Base-by-base conservation (phyloP, 805 yeast species). In the Lachancea sp. region DNA sequence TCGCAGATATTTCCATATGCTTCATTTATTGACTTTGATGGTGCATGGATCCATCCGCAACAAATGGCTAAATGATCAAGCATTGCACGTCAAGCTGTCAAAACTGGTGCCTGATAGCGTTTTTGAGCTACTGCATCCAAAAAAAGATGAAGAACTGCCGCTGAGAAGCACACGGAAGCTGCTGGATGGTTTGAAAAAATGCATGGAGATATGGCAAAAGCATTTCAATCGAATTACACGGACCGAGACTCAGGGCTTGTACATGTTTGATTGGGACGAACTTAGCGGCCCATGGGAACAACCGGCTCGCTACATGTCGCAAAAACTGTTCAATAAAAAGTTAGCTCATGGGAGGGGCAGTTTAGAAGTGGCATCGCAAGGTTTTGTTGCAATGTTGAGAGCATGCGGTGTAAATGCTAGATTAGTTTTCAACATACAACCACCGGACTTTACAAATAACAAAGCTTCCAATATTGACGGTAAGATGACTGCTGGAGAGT, bases 301-400 rank as follows among this genome's bases (percentile, higher is more conserved):
- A 36, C 43, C 44, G 4, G 19, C 33, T 19, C 34, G 60, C 38
- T 46, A 55, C 57, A 60, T 32, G 47, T 62, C 69, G 0, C 63
- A 70, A 27, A 56, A 57, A 2, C 66, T 67, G 37, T 86, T 85
- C 55, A 56, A 60, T 6, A 62, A 63, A 17, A 57, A 68, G 15
- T 59, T 85, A 0, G 44, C 59, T 2, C 58, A 67, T 13, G 75
- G 76, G 20, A 61, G 72, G 15, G 99, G 98, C 0, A 78, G 87
- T 2, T 63, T 85, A 29, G 97, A 91, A 58, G 46, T 86, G 6
- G 83, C 84, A 0, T 89, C 93, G 0, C 96, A 87, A 57, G 97
- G 96, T 0, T 90, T 87, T 66, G 87, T 88, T 13, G 78, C 85
- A 0, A 55, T 91, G 1, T 60, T 88, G 36, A 66, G 98, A 50